A percentile compares a stretch with the other conserved stretches of the same genome.
Conservation (phyloP, 176 grass and related monocot species). For the Avena insularis region DNA sequence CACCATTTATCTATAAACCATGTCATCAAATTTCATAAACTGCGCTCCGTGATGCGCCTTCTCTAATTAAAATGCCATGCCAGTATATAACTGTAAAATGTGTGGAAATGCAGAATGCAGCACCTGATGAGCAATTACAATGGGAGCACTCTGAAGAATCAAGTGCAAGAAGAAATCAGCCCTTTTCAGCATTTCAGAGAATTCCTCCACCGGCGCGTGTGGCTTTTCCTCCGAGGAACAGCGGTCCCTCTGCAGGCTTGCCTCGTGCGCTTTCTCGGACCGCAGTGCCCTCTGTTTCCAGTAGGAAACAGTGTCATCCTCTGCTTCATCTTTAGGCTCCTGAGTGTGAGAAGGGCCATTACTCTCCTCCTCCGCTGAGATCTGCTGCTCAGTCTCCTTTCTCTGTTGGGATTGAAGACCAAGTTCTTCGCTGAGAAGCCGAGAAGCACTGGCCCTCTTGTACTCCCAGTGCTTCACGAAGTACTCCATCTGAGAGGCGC, state of each 20-base stretch:
- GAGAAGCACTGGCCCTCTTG: constrained; percentile 51
- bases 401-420: constrained; percentile 58
- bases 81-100: constrained; percentile 21
- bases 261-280: constrained; percentile 62
- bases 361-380: constrained; percentile 46
- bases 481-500: constrained; percentile 59
- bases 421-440: constrained; percentile 76
- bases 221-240: constrained; percentile 52
- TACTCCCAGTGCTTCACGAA: constrained; percentile 77
- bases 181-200: constrained; percentile 68
- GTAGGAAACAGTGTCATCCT: constrained; percentile 51
- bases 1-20: not conserved
- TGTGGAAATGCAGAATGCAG: constrained; percentile 1
- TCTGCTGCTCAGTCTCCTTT: constrained; percentile 60
- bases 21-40: constrained; percentile 7
- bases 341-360: constrained; percentile 47
- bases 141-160: constrained; percentile 86
- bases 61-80: not conserved
- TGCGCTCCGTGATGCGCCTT: not conserved
- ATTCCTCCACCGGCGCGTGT: constrained; percentile 66
- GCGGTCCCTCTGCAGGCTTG: constrained; percentile 73
- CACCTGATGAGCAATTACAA: constrained; percentile 97
- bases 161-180: constrained; percentile 96
- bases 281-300: constrained; percentile 65
- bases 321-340: constrained; percentile 65